These are phyloP conservation scores for Arthrocladium fulminans DNA, from an alignment of 2,329 filamentous ascomycete genomes.

Conservation along the genomic window DNA sequence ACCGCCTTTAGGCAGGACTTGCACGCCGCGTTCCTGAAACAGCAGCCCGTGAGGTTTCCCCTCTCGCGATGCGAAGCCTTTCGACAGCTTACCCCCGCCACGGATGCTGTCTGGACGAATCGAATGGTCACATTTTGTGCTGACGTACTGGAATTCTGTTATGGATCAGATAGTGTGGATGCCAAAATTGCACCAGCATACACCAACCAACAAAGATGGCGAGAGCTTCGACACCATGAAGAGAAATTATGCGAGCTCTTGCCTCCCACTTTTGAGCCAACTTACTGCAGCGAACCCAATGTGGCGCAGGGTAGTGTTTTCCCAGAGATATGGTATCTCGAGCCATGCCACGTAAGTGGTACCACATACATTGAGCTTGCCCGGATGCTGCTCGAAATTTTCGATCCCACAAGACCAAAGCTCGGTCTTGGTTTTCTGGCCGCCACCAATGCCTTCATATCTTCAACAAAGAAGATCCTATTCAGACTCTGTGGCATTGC, in stretches of 20 bases:
- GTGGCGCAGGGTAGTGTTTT: conserved; percentile 38
- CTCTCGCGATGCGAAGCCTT: conserved; percentile 32
- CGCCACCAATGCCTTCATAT: conserved; percentile 13
- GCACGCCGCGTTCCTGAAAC: conserved; percentile 38
- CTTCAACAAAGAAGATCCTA: conserved; percentile 34
- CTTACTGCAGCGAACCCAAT: conserved; percentile 39
- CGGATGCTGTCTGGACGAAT: conserved; percentile 38
- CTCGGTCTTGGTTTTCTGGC: conserved; percentile 32
- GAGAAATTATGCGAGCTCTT: conserved; percentile 32
- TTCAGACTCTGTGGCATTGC: conserved; percentile 51
- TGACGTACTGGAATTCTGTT: conserved; percentile 55
- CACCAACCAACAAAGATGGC: conserved; percentile 12
- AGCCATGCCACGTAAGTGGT: conserved; percentile 51
- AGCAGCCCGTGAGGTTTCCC: conserved; percentile 31
- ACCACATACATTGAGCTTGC: conserved; percentile 53
- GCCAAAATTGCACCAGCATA: conserved; percentile 10
- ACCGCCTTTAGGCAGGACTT: conserved; percentile 43
- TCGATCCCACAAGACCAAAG: conserved; percentile 46
- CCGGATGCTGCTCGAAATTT: conserved; percentile 47
- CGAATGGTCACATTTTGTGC: conserved; percentile 54
- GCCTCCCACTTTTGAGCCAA: conserved; percentile 47
- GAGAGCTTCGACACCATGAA: conserved; percentile 16
- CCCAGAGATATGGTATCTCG: conserved; percentile 50
- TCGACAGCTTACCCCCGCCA: conserved; percentile 28
- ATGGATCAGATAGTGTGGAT: conserved; percentile 27